phyloP scores from a whole-genome alignment of 805 yeast genomes.

The Vanderwaltozyma yarrowii region DNA sequence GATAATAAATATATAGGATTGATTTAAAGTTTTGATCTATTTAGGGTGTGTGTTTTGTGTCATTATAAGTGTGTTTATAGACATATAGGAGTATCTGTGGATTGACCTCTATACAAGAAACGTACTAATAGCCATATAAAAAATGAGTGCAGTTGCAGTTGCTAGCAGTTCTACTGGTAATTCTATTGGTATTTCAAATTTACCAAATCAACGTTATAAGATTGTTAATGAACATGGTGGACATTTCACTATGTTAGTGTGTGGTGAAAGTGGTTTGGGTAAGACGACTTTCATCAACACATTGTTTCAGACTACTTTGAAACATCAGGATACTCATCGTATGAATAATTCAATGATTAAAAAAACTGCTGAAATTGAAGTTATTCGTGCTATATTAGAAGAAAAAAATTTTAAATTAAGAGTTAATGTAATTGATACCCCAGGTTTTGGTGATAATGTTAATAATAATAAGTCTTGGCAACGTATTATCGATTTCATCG shows the following conservation, averaged over 20 bases:
- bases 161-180: constrained; percentile 4
- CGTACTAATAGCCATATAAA: too few species aligned
- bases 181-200: constrained; percentile 59
- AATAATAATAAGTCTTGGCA: constrained; percentile 82
- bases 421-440: constrained; percentile 80
- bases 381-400: constrained; percentile 68
- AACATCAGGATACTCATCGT: constrained; percentile 37
- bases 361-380: constrained; percentile 68
- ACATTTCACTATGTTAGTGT: constrained; percentile 69
- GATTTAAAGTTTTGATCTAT: too few species aligned
- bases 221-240: constrained; percentile 69
- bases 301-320: constrained; percentile 63
- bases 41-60: too few species aligned
- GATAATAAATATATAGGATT: too few species aligned
- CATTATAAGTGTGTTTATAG: too few species aligned
- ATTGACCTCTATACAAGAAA: too few species aligned
- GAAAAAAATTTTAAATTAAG: constrained; percentile 74
- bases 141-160: constrained; percentile 3
- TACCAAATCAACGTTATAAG: constrained; percentile 71
- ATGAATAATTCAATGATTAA: constrained; percentile 40
- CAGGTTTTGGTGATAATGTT: constrained; percentile 88
- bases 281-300: constrained; percentile 88
- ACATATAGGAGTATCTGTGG: too few species aligned
- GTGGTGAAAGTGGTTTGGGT: constrained; percentile 89
- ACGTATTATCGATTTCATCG: constrained; percentile 78